Conservation (phyloP, 2,329 filamentous ascomycete species). For the Neophaeococcomyces mojaviensis region DNA sequence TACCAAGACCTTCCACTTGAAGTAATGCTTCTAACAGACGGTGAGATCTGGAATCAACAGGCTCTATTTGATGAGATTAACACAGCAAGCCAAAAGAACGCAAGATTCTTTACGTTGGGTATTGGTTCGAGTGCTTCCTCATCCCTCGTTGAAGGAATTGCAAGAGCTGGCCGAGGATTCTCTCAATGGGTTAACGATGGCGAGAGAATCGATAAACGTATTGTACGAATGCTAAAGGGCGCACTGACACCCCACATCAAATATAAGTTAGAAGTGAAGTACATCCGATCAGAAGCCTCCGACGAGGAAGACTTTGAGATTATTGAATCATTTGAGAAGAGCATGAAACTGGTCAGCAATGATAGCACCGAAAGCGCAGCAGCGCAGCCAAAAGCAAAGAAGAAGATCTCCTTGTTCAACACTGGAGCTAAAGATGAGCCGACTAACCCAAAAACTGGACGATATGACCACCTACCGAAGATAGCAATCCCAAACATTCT, state of each 20-base stretch:
- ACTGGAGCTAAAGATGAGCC: conserved; percentile 38
- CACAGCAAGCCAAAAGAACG: conserved; percentile 32
- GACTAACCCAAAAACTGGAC: conserved; percentile 23
- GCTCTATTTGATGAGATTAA: conserved; percentile 44
- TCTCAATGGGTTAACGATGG: conserved; percentile 53
- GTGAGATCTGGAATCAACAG: conserved; percentile 45
- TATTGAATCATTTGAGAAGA: conserved; percentile 45
- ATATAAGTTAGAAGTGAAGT: conserved; percentile 58
- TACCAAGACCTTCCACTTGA: conserved; percentile 43
- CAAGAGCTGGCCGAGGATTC: conserved; percentile 52
- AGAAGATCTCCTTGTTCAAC: conserved; percentile 55
- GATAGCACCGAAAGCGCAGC: not conserved
- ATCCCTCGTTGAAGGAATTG: conserved; percentile 52
- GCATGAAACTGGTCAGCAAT: conserved; percentile 14
- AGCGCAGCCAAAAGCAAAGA: conserved; percentile 12
- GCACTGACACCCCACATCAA: conserved; percentile 59
- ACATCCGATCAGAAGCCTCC: conserved; percentile 31
- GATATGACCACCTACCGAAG: conserved; percentile 46
- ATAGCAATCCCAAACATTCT: conserved; percentile 50
- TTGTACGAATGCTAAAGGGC: conserved; percentile 67
- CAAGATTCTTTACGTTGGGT: conserved; percentile 51
- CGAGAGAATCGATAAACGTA: conserved; percentile 61
- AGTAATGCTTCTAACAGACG: conserved; percentile 51
- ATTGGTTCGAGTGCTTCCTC: conserved; percentile 50
- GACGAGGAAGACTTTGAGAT: conserved; percentile 50